Evolutionary conservation across 306 rosid genomes (phyloP), one percentile per base, ranked within the genome.

Genomic region (Morella rubra): DNA sequence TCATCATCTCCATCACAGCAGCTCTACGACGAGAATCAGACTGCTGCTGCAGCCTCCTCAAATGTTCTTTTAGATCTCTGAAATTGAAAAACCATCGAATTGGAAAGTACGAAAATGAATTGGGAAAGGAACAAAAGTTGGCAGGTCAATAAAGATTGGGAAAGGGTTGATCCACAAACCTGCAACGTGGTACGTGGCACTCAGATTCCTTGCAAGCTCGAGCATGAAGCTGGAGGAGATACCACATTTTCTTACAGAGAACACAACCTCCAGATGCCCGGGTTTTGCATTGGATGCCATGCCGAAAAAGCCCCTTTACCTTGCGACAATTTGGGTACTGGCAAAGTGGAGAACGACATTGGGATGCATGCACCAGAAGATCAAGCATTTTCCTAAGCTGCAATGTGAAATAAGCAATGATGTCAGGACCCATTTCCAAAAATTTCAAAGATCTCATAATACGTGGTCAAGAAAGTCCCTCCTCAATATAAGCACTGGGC

Each of bases 1-100:
- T 92, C 99, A 96, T 96, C 98, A 96, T 96, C 84, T 96, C 99
- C 91, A 89, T 96, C 81, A 96, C 98, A 50, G 99, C 98, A 67
- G 98, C 98, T 88, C 97, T 89, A 73, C 99, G 86, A 58, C 99
- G 80, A 10, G 99, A 96, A 75, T 96, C 99, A 74, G 99, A 89
- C 80, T 92, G 99, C 81, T 92, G 98, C 85, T 96, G 99, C 85
- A 92, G 86, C 87, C 99, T 84, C 90, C 93, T 89, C 74, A 92
- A 67, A 82, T 96, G 98, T 73, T 96, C 99, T 81, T 90, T 96
- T 14, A 96, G 87, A 86, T 96, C 99, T 81, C 98, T 96, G 95
- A 64, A 73, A 32, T 32, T 32, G 37, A 32, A 32, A 32, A 32
- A 2, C 37, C 37, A 32, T 32, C 62, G 40, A 16, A 79, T 46